Base-by-base conservation (phyloP, 169 alveolate genomes). In the Besnoitia besnoiti region DNA sequence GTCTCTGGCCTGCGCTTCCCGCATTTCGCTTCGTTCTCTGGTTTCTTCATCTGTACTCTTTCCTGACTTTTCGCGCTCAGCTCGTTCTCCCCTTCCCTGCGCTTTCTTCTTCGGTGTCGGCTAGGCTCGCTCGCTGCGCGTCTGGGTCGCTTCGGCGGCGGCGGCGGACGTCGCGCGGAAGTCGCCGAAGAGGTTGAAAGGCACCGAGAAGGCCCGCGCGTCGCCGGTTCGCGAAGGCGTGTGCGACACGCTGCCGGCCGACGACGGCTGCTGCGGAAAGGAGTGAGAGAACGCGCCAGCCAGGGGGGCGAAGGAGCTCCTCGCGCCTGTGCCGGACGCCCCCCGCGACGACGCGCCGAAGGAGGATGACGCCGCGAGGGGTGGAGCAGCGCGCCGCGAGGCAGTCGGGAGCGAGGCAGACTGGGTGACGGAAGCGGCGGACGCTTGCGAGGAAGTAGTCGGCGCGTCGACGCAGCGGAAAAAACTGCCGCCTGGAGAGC, bases 111-210 rank as follows among this genome's bases (percentile, higher is more conserved):
- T 55, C 33, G 3, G 3, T 55, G 33, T 16, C 30, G 33, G 33
- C 67, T 55, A 5, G 5, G 1, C 30, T 8, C 30, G 67, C 1
- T 55, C 27, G 5, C 7, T 3, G 12, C 67, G n/a, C 7, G 5
- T 55, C 27, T 55, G 67, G 67, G 12, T 21, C 24, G 67, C 67
- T 21, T 21, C 67, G 67, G 67, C 67, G 12, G 67, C 67, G 1
- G 67, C 67, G 5, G 67, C 67, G 27, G 67, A 55, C 3, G 67
- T 55, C 30, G 67, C 67, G 67, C 27, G 30, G 67, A 55, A 55
- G 67, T 55, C 67, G 67, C 67, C 67, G 67, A 55, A 55, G 27
- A 55, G 67, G 27, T 55, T n/a, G 67, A 55, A 55, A n/a, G 67
- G 67, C 12, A n/a, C 67, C 12, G 7, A n/a, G 30, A 19, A 16